phyloP scores from a whole-genome alignment of 2,329 filamentous ascomycete species.

The Bimuria novae-zelandiae region DNA sequence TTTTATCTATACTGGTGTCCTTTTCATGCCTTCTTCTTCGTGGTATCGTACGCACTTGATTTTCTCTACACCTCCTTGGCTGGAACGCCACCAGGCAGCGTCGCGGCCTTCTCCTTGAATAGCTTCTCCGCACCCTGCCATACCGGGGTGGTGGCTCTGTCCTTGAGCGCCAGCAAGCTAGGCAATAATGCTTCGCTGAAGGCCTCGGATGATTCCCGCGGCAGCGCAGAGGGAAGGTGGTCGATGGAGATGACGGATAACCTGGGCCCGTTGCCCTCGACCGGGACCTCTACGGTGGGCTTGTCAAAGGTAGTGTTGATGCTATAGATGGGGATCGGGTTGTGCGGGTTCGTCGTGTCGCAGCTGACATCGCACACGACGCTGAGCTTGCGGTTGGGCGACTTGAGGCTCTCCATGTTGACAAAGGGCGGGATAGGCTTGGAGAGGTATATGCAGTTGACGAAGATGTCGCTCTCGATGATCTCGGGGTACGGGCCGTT shows the following conservation, averaged over 20 bases:
- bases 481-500: slow-evolving; percentile 80
- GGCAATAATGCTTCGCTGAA: slow-evolving; percentile 81
- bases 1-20: neutral
- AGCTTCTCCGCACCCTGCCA: slow-evolving; percentile 85
- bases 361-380: slow-evolving; percentile 63
- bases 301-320: slow-evolving; percentile 85
- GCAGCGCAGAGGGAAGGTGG: slow-evolving; percentile 65
- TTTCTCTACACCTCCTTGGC: slow-evolving; percentile 31
- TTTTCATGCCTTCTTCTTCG: neutral
- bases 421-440: slow-evolving; percentile 82
- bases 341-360: slow-evolving; percentile 74
- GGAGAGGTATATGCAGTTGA: slow-evolving; percentile 73
- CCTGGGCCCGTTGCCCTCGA: slow-evolving; percentile 60
- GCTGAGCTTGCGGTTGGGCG: slow-evolving; percentile 71
- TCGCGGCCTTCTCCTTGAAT: slow-evolving; percentile 79
- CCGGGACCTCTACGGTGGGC: slow-evolving; percentile 79
- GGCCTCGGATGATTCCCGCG: slow-evolving; percentile 83
- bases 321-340: slow-evolving; percentile 79
- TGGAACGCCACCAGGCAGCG: slow-evolving; percentile 59
- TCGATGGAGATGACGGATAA: slow-evolving; percentile 74
- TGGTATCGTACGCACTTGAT: neutral
- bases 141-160: slow-evolving; percentile 73
- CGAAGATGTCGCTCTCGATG: slow-evolving; percentile 61
- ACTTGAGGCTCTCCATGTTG: slow-evolving; percentile 69
- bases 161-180: slow-evolving; percentile 75